phyloP scores from a whole-genome alignment of 192 early-diverging fungal species.

The Thamnidium elegans region DNA sequence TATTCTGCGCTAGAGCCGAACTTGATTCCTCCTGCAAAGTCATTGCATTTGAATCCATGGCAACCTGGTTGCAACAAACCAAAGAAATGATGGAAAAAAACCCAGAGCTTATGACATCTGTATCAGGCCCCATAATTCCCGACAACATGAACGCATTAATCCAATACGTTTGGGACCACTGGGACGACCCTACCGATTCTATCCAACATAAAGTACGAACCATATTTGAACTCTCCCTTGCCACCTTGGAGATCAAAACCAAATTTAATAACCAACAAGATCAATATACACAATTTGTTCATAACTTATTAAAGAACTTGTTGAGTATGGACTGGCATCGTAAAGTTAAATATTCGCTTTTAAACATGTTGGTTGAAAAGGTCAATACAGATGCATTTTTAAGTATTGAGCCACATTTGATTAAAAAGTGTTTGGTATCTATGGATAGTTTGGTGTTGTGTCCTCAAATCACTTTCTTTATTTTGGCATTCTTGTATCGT shows the following conservation, averaged over 20 bases:
- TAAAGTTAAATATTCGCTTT: conserved; percentile 78
- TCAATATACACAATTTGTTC: conserved; percentile 47
- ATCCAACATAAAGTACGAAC: conserved; percentile 68
- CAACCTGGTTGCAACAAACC: conserved; percentile 63
- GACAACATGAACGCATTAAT: conserved; percentile 57
- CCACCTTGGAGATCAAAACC: conserved; percentile 50
- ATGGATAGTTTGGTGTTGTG: conserved; percentile 57
- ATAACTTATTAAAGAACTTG: conserved; percentile 61
- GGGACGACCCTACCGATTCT: conserved; percentile 86
- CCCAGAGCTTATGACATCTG: conserved; percentile 14
- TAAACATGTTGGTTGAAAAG: conserved; percentile 59
- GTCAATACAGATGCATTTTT: conserved; percentile 55
- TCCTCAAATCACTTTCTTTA: conserved; percentile 43
- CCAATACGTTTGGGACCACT: conserved; percentile 73
- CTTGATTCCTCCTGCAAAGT: conserved; percentile 66
- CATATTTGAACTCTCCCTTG: conserved; percentile 72
- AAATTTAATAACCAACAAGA: conserved; percentile 15
- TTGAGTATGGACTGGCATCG: conserved; percentile 77
- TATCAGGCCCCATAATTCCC: conserved; percentile 27
- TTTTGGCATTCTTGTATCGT: conserved; percentile 40
- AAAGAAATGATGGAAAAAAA: conserved; percentile 38
- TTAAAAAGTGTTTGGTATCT: conserved; percentile 57
- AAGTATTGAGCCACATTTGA: conserved; percentile 54
- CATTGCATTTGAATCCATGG: conserved; percentile 72
- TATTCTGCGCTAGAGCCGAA: conserved; percentile 60